These are phyloP conservation scores for Camellia granthamiana DNA, from an alignment of 148 eudicot species.

Conservation along the genomic window DNA sequence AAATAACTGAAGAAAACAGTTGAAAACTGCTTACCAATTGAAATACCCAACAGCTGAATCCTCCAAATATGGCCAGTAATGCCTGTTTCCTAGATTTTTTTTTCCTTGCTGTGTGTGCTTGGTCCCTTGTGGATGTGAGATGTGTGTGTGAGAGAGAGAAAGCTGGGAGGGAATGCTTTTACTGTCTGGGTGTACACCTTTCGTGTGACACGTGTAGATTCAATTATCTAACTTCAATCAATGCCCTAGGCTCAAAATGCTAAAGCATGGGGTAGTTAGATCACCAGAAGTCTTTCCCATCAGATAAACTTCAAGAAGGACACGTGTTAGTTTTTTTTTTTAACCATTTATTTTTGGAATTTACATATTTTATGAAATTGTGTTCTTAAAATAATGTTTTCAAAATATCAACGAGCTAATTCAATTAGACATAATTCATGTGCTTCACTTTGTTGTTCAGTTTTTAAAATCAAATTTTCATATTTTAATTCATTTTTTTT, in stretches of 20 bases:
- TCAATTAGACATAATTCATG: too few species aligned
- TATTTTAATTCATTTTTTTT: too few species aligned
- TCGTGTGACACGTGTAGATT: conserved; percentile 42
- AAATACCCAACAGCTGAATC: conserved; percentile 14
- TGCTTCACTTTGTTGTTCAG: too few species aligned
- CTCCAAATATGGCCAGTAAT: background rate
- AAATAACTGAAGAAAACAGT: background rate
- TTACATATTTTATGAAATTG: too few species aligned
- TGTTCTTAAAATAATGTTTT: too few species aligned
- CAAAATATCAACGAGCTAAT: too few species aligned
- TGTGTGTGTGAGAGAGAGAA: conserved; percentile 5
- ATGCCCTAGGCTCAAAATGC: conserved; percentile 20
- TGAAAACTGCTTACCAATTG: conserved; percentile 35
- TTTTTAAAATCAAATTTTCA: too few species aligned
- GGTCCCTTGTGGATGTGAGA: background rate
- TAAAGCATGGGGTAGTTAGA: background rate
- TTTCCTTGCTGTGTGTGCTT: conserved; percentile 9
- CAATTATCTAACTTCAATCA: conserved; percentile 43
- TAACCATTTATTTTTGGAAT: too few species aligned
- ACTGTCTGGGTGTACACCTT: conserved; percentile 2
- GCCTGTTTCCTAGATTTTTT: conserved; percentile 6
- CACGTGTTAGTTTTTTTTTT: conserved; percentile 24
- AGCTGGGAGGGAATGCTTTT: conserved; percentile 19
- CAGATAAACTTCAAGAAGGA: conserved; percentile 17
- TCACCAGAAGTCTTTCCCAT: conserved; percentile 10